Evolutionary conservation across 352 stramenopile genomes (phyloP).

Genomic region (Phytophthora hybrid): DNA sequence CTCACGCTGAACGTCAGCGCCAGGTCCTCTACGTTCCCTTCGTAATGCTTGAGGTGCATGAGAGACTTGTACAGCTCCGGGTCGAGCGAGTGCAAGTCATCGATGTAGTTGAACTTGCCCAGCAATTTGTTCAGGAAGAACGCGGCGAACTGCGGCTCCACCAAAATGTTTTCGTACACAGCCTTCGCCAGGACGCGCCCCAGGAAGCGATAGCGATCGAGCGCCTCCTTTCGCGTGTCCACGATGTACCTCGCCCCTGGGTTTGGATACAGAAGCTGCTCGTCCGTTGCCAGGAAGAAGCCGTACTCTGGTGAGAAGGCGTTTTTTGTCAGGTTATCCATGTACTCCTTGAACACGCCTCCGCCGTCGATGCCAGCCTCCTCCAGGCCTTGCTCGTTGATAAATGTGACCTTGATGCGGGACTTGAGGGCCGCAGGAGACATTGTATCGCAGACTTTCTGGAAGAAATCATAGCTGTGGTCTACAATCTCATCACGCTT

Average conservation of each 20-base stretch:
- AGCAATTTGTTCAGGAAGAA: conserved; percentile 98
- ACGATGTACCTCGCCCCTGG: conserved; percentile 84
- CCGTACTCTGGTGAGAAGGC: conserved; percentile 89
- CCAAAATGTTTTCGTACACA: conserved; percentile 96
- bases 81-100: conserved; percentile 96
- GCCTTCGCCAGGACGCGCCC: conserved; percentile 96
- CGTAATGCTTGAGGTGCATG: conserved; percentile 96
- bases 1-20: conserved; percentile 96
- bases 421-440: conserved; percentile 84
- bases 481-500: conserved; percentile 89
- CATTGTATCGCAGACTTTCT: conserved; percentile 57
- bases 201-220: conserved; percentile 96
- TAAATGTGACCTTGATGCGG: conserved; percentile 92
- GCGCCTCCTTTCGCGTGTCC: conserved; percentile 74
- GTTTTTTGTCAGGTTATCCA: conserved; percentile 90
- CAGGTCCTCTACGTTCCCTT: conserved; percentile 91
- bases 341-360: conserved; percentile 98
- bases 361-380: conserved; percentile 97
- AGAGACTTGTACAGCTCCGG: conserved; percentile 95
- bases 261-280: conserved; percentile 95
- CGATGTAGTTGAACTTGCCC: conserved; percentile 86
- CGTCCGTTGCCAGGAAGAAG: conserved; percentile 87
- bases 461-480: conserved; percentile 90
- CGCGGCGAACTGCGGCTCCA: conserved; percentile 96
- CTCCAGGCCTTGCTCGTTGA: conserved; percentile 94